Conservation (phyloP, 306 rosid genomes). For the Trifolium fragiferum region DNA sequence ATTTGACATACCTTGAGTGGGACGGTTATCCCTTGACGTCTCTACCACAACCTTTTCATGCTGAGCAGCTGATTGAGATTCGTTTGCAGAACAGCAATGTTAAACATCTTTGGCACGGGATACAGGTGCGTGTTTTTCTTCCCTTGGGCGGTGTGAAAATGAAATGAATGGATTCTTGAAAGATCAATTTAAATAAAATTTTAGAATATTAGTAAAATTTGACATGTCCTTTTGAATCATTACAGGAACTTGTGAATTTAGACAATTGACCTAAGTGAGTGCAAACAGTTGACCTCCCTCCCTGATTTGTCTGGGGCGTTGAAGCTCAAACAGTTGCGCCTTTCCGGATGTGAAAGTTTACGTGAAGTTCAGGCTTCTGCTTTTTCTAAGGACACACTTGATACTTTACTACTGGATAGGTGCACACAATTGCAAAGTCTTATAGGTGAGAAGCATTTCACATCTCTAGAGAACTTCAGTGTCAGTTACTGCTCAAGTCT, state of each 20-base stretch:
- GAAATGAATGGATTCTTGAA: too few relatives aligned
- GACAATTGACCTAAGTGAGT: background rate
- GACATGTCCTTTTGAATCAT: background rate
- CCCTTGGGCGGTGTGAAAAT: background rate
- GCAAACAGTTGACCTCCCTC: background rate
- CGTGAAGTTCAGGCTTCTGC: background rate
- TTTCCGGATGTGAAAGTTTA: slow-evolving; percentile 11
- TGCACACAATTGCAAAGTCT: slow-evolving; percentile 12
- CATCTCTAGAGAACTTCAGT: too few relatives aligned
- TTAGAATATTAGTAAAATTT: background rate
- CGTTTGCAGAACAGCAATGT: background rate
- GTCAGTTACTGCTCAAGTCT: too few relatives aligned
- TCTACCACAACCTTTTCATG: slow-evolving; percentile 12
- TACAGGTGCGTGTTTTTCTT: slow-evolving; percentile 19
- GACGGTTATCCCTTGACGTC: background rate
- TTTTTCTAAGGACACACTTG: background rate
- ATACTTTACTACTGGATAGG: background rate
- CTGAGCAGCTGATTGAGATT: slow-evolving; percentile 13
- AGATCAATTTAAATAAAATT: too few relatives aligned
- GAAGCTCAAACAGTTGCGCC: background rate
- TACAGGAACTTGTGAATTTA: slow-evolving; percentile 31
- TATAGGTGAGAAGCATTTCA: too few relatives aligned
- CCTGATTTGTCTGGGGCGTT: slow-evolving; percentile 11
- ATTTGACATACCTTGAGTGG: slow-evolving; percentile 24
- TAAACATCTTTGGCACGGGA: slow-evolving; percentile 27